Evolutionary conservation across 2,329 filamentous ascomycete species (phyloP).

Genomic region (Alternaria panax): DNA sequence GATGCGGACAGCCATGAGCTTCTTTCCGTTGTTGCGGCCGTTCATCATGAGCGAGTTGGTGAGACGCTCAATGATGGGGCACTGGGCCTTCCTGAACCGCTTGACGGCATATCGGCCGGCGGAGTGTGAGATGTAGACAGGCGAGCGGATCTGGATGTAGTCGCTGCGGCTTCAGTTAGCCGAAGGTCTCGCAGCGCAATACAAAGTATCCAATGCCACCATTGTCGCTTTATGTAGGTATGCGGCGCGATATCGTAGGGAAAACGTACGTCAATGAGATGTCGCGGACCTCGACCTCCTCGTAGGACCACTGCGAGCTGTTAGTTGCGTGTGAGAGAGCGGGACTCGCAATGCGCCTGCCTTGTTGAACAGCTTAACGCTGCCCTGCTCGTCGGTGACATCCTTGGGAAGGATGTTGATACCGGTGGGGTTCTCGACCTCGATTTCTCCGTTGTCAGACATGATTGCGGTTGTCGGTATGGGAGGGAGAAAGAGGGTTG

Average conservation of each 20-base stretch:
- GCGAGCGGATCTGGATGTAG: conserved; percentile 99
- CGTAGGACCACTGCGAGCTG: conserved; percentile 76
- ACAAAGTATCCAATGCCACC: conserved; percentile 26
- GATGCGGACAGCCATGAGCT: conserved; percentile 99
- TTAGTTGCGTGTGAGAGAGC: conserved; percentile 20
- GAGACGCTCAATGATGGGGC: conserved; percentile 99
- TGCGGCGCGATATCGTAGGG: conserved; percentile 23
- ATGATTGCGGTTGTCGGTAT: conserved; percentile 60
- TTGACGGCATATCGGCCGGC: conserved; percentile 98
- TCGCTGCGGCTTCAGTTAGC: conserved; percentile 70
- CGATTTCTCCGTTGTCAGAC: conserved; percentile 92
- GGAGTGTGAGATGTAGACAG: conserved; percentile 99
- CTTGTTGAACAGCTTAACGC: conserved; percentile 97
- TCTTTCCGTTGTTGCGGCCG: conserved; percentile 99
- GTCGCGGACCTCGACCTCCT: conserved; percentile 99
- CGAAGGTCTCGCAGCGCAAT: conserved; percentile 30
- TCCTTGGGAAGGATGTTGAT: conserved; percentile 92
- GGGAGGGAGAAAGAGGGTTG: conserved; percentile 29
- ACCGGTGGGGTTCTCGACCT: conserved; percentile 80
- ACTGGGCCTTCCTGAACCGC: conserved; percentile 99
- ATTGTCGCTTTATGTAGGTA: conserved; percentile 13
- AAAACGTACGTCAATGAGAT: conserved; percentile 96
- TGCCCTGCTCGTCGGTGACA: conserved; percentile 85
- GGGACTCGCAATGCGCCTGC: conserved; percentile 24
- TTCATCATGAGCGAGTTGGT: conserved; percentile 99